phyloP scores from a whole-genome alignment of 441 rosid genomes.

The Pelargonium australe region DNA sequence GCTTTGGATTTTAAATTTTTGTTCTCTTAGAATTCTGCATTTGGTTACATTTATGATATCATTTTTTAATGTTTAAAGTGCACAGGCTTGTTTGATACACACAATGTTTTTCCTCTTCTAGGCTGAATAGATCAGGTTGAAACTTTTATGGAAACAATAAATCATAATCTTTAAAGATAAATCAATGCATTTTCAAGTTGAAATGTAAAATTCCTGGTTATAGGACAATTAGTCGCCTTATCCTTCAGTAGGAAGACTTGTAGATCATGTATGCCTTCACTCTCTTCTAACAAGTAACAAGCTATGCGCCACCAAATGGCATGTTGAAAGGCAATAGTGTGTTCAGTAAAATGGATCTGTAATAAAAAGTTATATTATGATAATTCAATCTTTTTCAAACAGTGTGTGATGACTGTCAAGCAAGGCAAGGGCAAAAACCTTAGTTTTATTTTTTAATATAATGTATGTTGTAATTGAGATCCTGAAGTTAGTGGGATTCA shows the following conservation, averaged over 20 bases:
- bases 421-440: neutral
- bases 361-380: neutral
- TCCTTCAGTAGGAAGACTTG: neutral
- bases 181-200: too few species aligned
- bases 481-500: too few species aligned
- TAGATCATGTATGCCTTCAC: slow-evolving; percentile 1
- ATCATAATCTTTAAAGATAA: too few species aligned
- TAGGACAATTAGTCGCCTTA: neutral
- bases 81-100: neutral
- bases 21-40: neutral
- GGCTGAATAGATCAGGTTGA: too few species aligned
- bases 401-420: neutral
- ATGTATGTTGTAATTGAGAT: too few species aligned
- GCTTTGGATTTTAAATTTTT: neutral
- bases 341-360: neutral
- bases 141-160: too few species aligned
- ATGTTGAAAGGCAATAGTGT: neutral
- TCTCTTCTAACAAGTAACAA: neutral
- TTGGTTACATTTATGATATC: neutral
- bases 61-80: neutral
- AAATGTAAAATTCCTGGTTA: too few species aligned
- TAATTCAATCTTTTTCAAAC: neutral
- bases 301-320: neutral
- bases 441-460: neutral
- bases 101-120: neutral